Base-by-base conservation (phyloP, 306 rosid genomes). In the Acmispon strigosus region DNA sequence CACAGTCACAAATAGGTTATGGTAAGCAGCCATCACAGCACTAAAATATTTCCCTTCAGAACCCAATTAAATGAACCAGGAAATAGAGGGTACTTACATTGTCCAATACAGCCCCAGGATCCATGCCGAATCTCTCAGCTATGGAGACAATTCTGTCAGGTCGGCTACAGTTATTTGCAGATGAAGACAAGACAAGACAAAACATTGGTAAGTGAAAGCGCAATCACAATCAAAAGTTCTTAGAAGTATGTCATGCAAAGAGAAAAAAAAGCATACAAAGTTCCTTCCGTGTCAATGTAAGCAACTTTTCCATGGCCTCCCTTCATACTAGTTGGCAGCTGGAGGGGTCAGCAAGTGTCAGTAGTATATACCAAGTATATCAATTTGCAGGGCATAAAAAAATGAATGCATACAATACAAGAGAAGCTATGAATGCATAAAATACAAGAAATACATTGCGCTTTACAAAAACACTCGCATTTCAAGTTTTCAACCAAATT, bases 221-320 rank as follows among this genome's bases (percentile, higher is more conserved):
- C n/a, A 58, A 51, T 49, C 32, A 42, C 62, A 27, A 76, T 53
- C 32, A 20, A 44, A 66, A 62, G 60, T 59, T 73, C 49, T 61
- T 17, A 7, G 2, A 11, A 53, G 51, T 49, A 39, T 58, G 45
- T 7, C 50, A 71, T 22, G 18, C 13, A 14, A 80, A 53, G 61
- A 63, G 49, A 72, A 44, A 41, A 66, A 27, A 22, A 67, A 80
- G 75, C 91, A 84, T 90, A 89, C 98, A 94, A 94, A 52, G 98
- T 94, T 72, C 96, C 98, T 83, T 94, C 97, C 10, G 98, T 94
- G 80, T 94, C 98, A 69, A 94, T 88, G 89, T 90, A 90, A 55
- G 98, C 98, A 80, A 93, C 97, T 84, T 93, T 93, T 72, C 98
- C 98, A 54, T 88, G 90, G 72, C 98, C 98, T 81, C 98, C 98